Percentiles rank a stretch among this genome's conserved stretches.
These are phyloP conservation scores for Staphylotrichum longicolle DNA, from an alignment of 495 filamentous ascomycete genomes.

Conservation along the genomic window DNA sequence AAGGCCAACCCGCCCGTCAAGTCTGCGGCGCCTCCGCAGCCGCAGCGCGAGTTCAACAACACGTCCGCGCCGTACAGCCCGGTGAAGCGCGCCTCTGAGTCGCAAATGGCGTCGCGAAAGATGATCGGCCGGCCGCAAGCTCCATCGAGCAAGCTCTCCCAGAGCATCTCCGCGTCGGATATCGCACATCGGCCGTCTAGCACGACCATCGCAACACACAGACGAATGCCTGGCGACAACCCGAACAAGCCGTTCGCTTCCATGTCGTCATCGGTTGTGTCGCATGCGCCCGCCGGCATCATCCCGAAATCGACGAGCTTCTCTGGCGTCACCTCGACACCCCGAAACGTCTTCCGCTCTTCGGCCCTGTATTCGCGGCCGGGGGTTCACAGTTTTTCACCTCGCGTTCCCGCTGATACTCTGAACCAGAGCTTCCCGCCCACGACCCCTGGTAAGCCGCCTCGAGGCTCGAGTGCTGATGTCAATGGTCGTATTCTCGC, in stretches of 20 bases:
- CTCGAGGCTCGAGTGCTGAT: slow-evolving; percentile 31
- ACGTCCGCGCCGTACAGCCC: slow-evolving; percentile 36
- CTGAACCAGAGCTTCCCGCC: slow-evolving; percentile 39
- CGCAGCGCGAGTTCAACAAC: slow-evolving; percentile 27
- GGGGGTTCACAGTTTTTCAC: slow-evolving; percentile 37
- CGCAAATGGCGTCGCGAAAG: slow-evolving; percentile 36
- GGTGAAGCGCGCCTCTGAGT: slow-evolving; percentile 39
- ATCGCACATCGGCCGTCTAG: slow-evolving; percentile 25
- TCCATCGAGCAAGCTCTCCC: slow-evolving; percentile 38
- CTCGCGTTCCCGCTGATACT: slow-evolving; percentile 32
- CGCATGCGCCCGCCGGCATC: slow-evolving; percentile 23
- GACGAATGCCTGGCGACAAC: slow-evolving; percentile 38
- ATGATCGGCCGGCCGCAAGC: slow-evolving; percentile 34
- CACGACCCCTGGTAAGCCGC: slow-evolving; percentile 31
- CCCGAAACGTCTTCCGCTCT: slow-evolving; percentile 44
- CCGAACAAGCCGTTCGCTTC: slow-evolving; percentile 29
- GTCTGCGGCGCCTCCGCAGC: slow-evolving; percentile 13
- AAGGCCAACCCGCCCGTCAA: slow-evolving; percentile 12
- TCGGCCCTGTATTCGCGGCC: slow-evolving; percentile 37
- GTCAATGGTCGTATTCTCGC: slow-evolving; percentile 37
- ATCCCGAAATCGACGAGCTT: slow-evolving; percentile 28
- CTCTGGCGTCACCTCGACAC: slow-evolving; percentile 27
- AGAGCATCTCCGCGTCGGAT: slow-evolving; percentile 33
- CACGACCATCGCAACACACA: slow-evolving; percentile 13
- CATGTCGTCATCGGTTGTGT: slow-evolving; percentile 22